Percentiles rank a stretch among this genome's conserved stretches.
Conservation (phyloP, 73 alveolate genomes). For the Paramecium tetraurelia region DNA sequence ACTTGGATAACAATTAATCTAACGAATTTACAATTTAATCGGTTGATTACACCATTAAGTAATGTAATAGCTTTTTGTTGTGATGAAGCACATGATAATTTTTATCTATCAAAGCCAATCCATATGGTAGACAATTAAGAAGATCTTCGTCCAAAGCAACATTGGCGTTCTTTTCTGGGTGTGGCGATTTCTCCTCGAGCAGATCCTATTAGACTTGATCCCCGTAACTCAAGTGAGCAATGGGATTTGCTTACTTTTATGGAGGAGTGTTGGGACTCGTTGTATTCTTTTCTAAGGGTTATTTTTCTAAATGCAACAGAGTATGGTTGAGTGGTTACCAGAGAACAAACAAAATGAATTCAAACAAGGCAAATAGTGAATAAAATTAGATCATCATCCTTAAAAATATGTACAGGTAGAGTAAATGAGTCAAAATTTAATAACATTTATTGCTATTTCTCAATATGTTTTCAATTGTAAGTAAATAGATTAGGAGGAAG, state of each 20-base stretch:
- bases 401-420: background rate
- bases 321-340: background rate
- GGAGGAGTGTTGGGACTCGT: background rate
- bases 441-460: background rate
- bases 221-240: background rate
- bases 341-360: background rate
- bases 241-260: background rate
- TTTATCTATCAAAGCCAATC: background rate
- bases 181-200: background rate
- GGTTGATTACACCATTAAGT: background rate
- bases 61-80: background rate
- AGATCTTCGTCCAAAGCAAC: background rate
- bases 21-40: background rate
- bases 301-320: background rate
- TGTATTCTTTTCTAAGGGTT: background rate
- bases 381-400: background rate
- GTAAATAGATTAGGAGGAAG: background rate
- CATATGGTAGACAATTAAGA: slow-evolving; percentile 21
- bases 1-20: background rate
- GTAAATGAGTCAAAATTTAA: background rate
- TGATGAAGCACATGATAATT: background rate
- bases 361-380: background rate
- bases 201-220: background rate
- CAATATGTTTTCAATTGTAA: background rate
- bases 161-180: background rate